Evolutionary conservation across 2,329 filamentous ascomycete genomes (phyloP).

Genomic region (Capronia coronata): DNA sequence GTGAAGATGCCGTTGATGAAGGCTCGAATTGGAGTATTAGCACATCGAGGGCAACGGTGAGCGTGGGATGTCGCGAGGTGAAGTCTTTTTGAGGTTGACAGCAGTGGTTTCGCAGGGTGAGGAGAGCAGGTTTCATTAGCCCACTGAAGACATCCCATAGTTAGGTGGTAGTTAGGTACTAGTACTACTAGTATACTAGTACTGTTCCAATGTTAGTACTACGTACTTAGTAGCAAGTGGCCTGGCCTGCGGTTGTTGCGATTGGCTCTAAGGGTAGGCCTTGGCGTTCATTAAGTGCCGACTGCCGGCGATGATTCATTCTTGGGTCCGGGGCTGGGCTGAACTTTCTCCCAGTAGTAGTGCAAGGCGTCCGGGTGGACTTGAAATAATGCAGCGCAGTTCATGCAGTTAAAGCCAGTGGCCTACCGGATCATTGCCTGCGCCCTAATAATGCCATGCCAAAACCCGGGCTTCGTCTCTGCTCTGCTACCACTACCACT

Average conservation of each 20-base stretch:
- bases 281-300: too few relatives aligned
- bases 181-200: not conserved
- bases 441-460: not conserved
- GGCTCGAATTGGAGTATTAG: not conserved
- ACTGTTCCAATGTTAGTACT: too few relatives aligned
- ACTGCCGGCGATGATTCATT: not conserved
- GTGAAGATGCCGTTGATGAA: not conserved
- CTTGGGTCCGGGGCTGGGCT: not conserved
- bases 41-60: not conserved
- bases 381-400: too few relatives aligned
- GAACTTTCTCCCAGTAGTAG: not conserved
- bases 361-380: too few relatives aligned
- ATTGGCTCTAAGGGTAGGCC: too few relatives aligned
- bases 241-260: too few relatives aligned
- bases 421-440: not conserved
- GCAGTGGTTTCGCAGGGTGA: slow-evolving; percentile 7
- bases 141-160: not conserved
- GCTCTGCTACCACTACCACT: not conserved
- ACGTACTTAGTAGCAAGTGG: too few relatives aligned
- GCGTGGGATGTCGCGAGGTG: slow-evolving; percentile 4
- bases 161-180: not conserved
- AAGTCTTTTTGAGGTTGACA: slow-evolving; percentile 10
- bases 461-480: not conserved
- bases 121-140: slow-evolving; percentile 13
- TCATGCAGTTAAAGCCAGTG: too few relatives aligned